These are phyloP conservation scores for Solanum arcanum DNA, from an alignment of 257 asterid genomes.

Conservation along the genomic window DNA sequence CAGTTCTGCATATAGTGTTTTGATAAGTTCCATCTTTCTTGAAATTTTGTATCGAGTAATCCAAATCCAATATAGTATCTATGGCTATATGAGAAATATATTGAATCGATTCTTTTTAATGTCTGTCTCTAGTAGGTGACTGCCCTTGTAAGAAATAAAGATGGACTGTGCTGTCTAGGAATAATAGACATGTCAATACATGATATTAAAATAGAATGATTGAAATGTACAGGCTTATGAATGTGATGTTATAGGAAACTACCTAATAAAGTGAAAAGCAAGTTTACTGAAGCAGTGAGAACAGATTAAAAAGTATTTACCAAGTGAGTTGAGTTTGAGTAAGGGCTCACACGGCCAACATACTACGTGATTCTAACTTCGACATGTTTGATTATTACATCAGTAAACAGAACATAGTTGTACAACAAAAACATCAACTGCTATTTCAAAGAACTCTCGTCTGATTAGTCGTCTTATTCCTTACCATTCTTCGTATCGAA, in stretches of 20 bases:
- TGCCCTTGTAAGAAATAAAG: neutral
- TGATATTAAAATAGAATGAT: neutral
- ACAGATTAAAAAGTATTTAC: neutral
- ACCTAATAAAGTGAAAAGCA: neutral
- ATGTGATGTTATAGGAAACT: neutral
- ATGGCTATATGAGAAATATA: neutral
- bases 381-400: neutral
- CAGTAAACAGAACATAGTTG: neutral
- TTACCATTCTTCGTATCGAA: neutral
- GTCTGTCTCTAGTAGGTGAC: neutral
- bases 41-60: neutral
- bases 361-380: neutral
- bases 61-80: neutral
- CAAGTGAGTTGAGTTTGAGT: neutral
- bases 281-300: neutral
- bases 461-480: neutral
- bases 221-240: neutral
- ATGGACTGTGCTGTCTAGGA: neutral
- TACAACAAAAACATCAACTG: neutral
- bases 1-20: too few relatives aligned
- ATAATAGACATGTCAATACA: too few relatives aligned
- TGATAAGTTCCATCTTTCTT: too few relatives aligned
- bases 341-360: neutral
- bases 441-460: neutral
- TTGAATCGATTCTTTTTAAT: neutral